These are phyloP conservation scores for Picochlorum sp. DNA, from an alignment of 139 green algal species.

Conservation along the genomic window DNA sequence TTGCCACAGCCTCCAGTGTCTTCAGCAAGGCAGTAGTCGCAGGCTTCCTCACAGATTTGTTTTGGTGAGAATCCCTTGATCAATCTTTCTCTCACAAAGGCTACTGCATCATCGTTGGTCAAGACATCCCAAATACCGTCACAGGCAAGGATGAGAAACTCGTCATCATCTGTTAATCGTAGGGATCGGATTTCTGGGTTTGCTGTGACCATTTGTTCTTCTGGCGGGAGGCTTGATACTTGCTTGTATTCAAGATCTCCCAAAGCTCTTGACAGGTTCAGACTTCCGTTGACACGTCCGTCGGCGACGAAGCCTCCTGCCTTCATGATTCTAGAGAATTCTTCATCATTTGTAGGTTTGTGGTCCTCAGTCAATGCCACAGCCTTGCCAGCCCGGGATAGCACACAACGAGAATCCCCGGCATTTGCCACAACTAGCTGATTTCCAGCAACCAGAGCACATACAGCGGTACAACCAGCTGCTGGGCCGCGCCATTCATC, in stretches of 20 bases:
- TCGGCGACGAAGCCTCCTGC: conserved; percentile 57
- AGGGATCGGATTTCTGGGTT: conserved; percentile 43
- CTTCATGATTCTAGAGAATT: conserved; percentile 48
- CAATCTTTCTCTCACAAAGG: conserved; percentile 61
- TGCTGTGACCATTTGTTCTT: conserved; percentile 62
- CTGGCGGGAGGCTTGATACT: conserved; percentile 23
- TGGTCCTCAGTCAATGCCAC: conserved; percentile 50
- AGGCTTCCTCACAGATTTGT: conserved; percentile 53
- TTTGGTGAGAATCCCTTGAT: conserved; percentile 16
- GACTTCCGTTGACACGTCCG: conserved; percentile 64
- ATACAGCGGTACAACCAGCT: conserved; percentile 49
- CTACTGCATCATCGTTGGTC: conserved; percentile 54
- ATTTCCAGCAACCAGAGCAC: conserved; percentile 20
- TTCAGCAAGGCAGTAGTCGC: conserved; percentile 62
- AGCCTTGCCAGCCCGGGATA: conserved; percentile 32
- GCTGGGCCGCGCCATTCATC: conserved; percentile 27
- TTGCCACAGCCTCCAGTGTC: conserved; percentile 49
- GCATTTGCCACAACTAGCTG: conserved; percentile 48
- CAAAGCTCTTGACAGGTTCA: conserved; percentile 70
- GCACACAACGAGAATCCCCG: conserved; percentile 44
- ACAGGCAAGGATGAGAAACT: conserved; percentile 72
- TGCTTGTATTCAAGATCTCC: conserved; percentile 79
- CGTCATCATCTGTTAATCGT: conserved; percentile 38
- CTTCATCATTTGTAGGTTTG: conserved; percentile 48
- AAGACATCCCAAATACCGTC: conserved; percentile 79